These are phyloP conservation scores for Pythium volutum DNA, from an alignment of 352 stramenopile species.

Conservation along the genomic window DNA sequence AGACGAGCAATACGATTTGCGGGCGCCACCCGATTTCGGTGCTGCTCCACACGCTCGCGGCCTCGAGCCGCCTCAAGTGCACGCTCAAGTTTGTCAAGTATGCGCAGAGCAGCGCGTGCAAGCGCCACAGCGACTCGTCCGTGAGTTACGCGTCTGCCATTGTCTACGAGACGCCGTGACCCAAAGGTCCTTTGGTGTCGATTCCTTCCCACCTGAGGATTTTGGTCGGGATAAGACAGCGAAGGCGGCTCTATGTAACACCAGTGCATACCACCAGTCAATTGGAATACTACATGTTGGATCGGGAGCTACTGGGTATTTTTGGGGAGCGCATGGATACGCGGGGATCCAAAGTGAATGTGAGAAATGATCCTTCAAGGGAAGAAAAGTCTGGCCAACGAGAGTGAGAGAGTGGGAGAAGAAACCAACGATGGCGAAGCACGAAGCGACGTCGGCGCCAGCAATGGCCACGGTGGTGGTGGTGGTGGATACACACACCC, in stretches of 20 bases:
- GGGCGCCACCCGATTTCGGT: conserved; percentile 93
- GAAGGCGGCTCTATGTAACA: too few species aligned
- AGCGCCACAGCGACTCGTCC: conserved; percentile 84
- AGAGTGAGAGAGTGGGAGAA: background rate
- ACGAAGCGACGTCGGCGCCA: background rate
- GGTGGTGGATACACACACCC: too few species aligned
- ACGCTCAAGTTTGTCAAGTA: conserved; percentile 93
- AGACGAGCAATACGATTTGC: conserved; percentile 97
- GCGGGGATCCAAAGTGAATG: too few species aligned
- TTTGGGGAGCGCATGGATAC: too few species aligned
- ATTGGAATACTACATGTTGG: background rate
- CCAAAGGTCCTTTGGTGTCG: too few species aligned
- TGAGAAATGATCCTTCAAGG: too few species aligned
- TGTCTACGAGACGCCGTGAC: conserved; percentile 58
- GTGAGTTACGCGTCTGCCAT: conserved; percentile 95
- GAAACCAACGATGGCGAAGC: background rate
- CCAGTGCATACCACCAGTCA: too few species aligned
- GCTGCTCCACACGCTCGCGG: conserved; percentile 59
- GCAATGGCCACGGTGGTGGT: background rate
- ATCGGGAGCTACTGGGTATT: background rate
- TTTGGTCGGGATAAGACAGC: too few species aligned
- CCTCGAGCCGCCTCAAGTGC: conserved; percentile 54
- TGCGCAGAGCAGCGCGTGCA: conserved; percentile 88
- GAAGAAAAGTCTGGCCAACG: background rate
- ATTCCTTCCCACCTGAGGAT: too few species aligned